Evolutionary conservation across 441 rosid genomes (phyloP), one percentile per base, ranked within the genome.

Genomic region (Isatis lusitanica): DNA sequence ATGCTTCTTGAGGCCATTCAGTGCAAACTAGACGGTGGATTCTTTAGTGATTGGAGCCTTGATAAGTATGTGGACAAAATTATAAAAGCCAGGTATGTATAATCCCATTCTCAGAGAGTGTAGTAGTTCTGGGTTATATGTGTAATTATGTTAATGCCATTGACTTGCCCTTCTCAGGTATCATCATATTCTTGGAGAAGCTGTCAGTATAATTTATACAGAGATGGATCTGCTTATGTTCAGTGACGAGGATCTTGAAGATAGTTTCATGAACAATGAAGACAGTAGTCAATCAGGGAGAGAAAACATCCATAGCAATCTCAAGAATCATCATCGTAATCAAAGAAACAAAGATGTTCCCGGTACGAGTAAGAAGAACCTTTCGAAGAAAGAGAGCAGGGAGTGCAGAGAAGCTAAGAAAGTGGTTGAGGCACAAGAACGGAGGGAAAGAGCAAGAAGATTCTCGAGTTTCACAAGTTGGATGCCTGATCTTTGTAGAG

Each of bases 1-100:
- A 74, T 68, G 64, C 83, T 90, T 61, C 73, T 95, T 56, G 96
- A 92, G 83, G 81, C 83, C 66, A 84, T 91, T 42, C 98, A 86
- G 60, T 91, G 92, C 75, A 91, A 86, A 76, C 83, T 88, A 50
- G 89, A 90, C 63, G 95, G 94, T 58, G 97, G 93, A 44, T 92
- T 92, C 83, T 94, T 94, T 63, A 91, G 94, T 50, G 97, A 93
- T 65, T 91, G 98, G 99, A 93, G 88, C 83, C 88, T 95, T 73
- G 88, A 86, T 67, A 83, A 82, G 70, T 93, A 95, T 70, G 90
- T 88, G 53, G 92, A 60, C 70, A 90, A 87, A 82, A 84, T 80
- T 70, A 88, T 91, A 57, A 91, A 85, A 71, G 67, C 71, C 77
- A 87, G 98, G 97, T 93, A 85, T 68, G 40, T n/a, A 42, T n/a